Evolutionary conservation across 768 basidiomycete genomes (phyloP).

Genomic region (Suillus plorans): DNA sequence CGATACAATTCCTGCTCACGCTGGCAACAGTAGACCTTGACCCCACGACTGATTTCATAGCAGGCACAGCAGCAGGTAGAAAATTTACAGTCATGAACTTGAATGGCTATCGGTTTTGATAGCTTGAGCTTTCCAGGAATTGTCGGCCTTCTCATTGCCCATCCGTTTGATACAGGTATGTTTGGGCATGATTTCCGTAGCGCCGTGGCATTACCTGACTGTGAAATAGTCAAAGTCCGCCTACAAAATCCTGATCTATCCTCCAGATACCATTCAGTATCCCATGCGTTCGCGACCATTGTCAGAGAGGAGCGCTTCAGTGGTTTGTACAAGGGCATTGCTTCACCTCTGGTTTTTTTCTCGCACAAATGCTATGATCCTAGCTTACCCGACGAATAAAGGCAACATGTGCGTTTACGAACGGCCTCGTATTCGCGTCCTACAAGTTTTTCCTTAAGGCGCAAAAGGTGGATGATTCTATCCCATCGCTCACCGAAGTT

Average conservation of each 20-base stretch:
- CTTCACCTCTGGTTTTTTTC: slow-evolving; percentile 71
- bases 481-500: slow-evolving; percentile 71
- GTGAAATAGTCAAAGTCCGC: slow-evolving; percentile 68
- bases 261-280: slow-evolving; percentile 57
- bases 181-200: background rate
- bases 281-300: slow-evolving; percentile 68
- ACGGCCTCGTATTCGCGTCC: slow-evolving; percentile 83
- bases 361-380: background rate
- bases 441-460: slow-evolving; percentile 77
- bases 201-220: background rate
- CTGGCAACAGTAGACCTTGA: slow-evolving; percentile 36
- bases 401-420: slow-evolving; percentile 74
- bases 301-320: slow-evolving; percentile 64
- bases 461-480: slow-evolving; percentile 49
- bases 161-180: slow-evolving; percentile 73
- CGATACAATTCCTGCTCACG: slow-evolving; percentile 8
- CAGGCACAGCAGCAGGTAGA: slow-evolving; percentile 68
- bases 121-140: slow-evolving; percentile 40
- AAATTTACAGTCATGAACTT: background rate
- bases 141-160: slow-evolving; percentile 65
- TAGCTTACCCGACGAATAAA: slow-evolving; percentile 23
- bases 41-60: slow-evolving; percentile 74
- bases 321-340: slow-evolving; percentile 75
- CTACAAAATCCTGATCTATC: slow-evolving; percentile 67
- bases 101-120: background rate